These are phyloP conservation scores for Zelonia costaricensis DNA, from an alignment of 208 protist genomes.

Conservation along the genomic window DNA sequence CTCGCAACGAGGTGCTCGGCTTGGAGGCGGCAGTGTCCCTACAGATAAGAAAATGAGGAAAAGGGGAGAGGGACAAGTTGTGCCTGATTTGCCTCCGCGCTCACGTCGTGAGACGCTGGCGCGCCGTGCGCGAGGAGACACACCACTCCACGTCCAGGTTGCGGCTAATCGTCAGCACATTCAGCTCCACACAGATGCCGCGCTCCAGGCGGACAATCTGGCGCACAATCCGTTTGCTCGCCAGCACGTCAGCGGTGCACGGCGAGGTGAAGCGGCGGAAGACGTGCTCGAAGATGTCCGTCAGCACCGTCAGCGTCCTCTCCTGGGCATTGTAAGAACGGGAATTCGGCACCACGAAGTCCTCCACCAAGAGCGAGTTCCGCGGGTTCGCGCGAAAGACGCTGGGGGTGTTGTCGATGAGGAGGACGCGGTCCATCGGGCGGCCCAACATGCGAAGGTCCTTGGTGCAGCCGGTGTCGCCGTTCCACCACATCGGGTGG, in stretches of 20 bases:
- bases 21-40: too few relatives aligned
- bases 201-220: slow-evolving; percentile 25
- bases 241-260: slow-evolving; percentile 24
- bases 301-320: slow-evolving; percentile 29
- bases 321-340: slow-evolving; percentile 29
- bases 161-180: slow-evolving; percentile 16
- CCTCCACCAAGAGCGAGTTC: slow-evolving; percentile 70
- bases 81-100: too few relatives aligned
- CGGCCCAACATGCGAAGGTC: slow-evolving; percentile 83
- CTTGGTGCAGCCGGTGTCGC: slow-evolving; percentile 71
- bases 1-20: too few relatives aligned
- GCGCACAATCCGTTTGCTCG: slow-evolving; percentile 32
- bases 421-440: slow-evolving; percentile 68
- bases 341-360: slow-evolving; percentile 52
- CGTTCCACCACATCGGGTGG: slow-evolving; percentile 70
- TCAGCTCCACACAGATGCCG: slow-evolving; percentile 21
- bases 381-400: slow-evolving; percentile 76
- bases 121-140: background rate
- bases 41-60: background rate
- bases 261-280: slow-evolving; percentile 28
- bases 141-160: background rate
- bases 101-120: background rate
- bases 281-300: slow-evolving; percentile 47
- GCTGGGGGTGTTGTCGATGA: slow-evolving; percentile 87
- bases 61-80: too few relatives aligned